Percentiles rank a stretch among this genome's conserved stretches.
These are phyloP conservation scores for Rhynchospora tenuis DNA, from an alignment of 176 grass and related monocot genomes.

Conservation along the genomic window DNA sequence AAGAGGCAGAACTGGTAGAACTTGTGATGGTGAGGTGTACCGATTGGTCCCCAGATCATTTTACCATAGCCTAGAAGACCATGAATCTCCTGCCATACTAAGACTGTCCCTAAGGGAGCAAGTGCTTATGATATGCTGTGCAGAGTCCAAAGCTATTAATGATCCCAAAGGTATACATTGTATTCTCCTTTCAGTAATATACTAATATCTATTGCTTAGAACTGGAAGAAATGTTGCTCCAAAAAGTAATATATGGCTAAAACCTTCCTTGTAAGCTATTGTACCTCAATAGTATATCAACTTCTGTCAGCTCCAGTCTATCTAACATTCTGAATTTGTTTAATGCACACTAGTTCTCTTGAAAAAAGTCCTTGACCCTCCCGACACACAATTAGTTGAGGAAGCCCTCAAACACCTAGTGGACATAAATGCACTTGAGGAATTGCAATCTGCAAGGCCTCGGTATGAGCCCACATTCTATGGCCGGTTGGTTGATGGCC, in stretches of 20 bases:
- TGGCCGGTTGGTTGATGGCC: slow-evolving; percentile 71
- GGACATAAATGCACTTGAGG: slow-evolving; percentile 60
- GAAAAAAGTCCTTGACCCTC: slow-evolving; percentile 70
- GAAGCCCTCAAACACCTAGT: slow-evolving; percentile 60
- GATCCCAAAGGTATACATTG: slow-evolving; percentile 61
- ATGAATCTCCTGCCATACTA: slow-evolving; percentile 83
- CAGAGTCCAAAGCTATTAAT: slow-evolving; percentile 72
- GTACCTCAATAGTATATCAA: not conserved
- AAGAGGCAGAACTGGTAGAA: slow-evolving; percentile 90
- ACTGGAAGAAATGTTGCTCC: slow-evolving; percentile 5
- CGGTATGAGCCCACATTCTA: slow-evolving; percentile 74
- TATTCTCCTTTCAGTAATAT: slow-evolving; percentile 26
- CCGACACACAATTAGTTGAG: slow-evolving; percentile 45
- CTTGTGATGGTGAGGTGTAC: slow-evolving; percentile 83
- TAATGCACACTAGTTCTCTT: slow-evolving; percentile 52
- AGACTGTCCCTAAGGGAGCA: slow-evolving; percentile 86
- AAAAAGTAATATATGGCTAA: not conserved
- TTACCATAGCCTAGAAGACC: slow-evolving; percentile 65
- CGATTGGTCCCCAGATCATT: slow-evolving; percentile 59
- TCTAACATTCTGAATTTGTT: not conserved
- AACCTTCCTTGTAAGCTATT: not conserved
- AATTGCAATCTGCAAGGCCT: slow-evolving; percentile 39
- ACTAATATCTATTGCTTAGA: slow-evolving; percentile 19
- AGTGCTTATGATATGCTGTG: slow-evolving; percentile 79
- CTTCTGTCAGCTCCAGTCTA: not conserved